Evolutionary conservation across 2,329 filamentous ascomycete genomes (phyloP).

Genomic region (Fusarium veterinarium): DNA sequence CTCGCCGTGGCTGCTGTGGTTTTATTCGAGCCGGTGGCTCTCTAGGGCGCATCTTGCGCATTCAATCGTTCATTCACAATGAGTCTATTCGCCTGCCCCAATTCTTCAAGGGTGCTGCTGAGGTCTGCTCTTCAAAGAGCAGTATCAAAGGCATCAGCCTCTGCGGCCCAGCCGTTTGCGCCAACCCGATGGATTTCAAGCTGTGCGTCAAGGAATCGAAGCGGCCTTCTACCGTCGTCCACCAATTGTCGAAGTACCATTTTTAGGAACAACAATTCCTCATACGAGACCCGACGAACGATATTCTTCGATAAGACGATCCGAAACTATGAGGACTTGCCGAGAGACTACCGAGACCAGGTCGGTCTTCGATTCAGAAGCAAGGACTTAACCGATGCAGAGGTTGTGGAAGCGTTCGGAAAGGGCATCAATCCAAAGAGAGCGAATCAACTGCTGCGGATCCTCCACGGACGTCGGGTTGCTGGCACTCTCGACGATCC

Average conservation of each 20-base stretch:
- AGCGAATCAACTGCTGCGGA: constrained; percentile 66
- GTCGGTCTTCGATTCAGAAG: constrained; percentile 65
- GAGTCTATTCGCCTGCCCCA: constrained; percentile 46
- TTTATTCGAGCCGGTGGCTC: constrained; percentile 38
- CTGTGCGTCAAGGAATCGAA: constrained; percentile 13
- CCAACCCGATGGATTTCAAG: constrained; percentile 42
- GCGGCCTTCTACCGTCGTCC: constrained; percentile 12
- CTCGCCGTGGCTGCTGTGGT: constrained; percentile 28
- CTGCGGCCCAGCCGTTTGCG: constrained; percentile 34
- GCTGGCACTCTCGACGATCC: constrained; percentile 73
- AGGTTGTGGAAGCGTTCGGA: constrained; percentile 64
- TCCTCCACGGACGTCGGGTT: constrained; percentile 72
- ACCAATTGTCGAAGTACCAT: constrained; percentile 16
- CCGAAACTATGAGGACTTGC: constrained; percentile 68
- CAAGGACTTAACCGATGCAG: constrained; percentile 60
- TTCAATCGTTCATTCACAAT: constrained; percentile 34
- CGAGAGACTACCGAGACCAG: constrained; percentile 66
- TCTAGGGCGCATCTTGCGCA: constrained; percentile 42
- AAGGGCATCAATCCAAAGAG: constrained; percentile 54
- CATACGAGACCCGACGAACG: constrained; percentile 45
- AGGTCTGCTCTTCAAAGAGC: constrained; percentile 44
- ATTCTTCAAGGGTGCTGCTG: constrained; percentile 48
- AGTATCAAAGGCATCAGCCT: constrained; percentile 30
- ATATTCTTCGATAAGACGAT: constrained; percentile 55
- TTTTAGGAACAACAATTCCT: constrained; percentile 25